Base-by-base conservation (phyloP, 495 filamentous ascomycete genomes). In the Penicillium egyptiacum region DNA sequence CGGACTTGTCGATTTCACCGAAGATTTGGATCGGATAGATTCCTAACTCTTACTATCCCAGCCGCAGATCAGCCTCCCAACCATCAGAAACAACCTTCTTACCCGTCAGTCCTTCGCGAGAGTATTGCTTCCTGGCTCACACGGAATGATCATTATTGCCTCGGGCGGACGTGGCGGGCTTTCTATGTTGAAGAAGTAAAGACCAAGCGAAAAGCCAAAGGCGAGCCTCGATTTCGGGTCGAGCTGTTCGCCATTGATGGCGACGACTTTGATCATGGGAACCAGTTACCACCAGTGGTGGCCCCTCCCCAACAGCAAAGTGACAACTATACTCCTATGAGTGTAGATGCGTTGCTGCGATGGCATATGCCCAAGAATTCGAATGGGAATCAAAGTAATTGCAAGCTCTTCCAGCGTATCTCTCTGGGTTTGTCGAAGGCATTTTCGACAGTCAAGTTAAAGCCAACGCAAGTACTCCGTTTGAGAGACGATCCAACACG, bases 161-260 rank as follows among this genome's bases (percentile, higher is more conserved):
- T 81, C 0, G 75, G 77, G 17, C 67, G 78, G 26, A 71, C 41
- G 14, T 82, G 80, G 79, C 68, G 69, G n/a, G 70, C 78, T 0
- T 81, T 79, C 43, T 80, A 64, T 47, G 65, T 78, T 16, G 78
- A 78, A 50, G 70, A 77, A 28, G 68, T 73, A 12, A 70, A 70
- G 33, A 64, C 47, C 3, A 79, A 77, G 50, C 68, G 63, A 7
- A 73, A 71, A 49, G 11, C 42, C 16, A 68, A 59, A 50, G 55
- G 19, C 0, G 62, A 69, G 33, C 66, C 63, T 35, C 67, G 66
- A 4, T 76, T 76, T 53, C 68, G 72, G 7, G 70, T 84, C 1
- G 77, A 81, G 25, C 72, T 85, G 48, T 85, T 86, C 58, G 83
- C 83, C 14, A 66, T 79, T 30, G 69, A 79, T 51, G 81, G 81